A percentile compares a stretch with the other conserved stretches of the same genome.
Conservation (phyloP, 1,284 basidiomycete species). For the Cutaneotrichosporon mucoides region DNA sequence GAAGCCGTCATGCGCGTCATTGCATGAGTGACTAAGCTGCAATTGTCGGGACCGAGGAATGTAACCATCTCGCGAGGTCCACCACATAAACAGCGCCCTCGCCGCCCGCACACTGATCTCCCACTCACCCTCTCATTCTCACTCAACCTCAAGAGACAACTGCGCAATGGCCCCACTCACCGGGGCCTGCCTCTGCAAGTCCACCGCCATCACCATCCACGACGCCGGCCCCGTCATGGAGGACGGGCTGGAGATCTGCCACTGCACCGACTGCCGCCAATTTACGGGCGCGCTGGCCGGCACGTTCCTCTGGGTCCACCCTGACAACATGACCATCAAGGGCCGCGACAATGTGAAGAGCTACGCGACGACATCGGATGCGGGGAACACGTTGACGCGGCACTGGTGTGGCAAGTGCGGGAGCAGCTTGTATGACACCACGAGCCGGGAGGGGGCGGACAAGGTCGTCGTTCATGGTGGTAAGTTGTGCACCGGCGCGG, state of each 20-base stretch:
- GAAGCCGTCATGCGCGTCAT: too few species aligned
- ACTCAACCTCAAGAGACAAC: too few species aligned
- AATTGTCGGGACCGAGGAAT: too few species aligned
- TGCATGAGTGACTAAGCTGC: too few species aligned
- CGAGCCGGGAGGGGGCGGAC: neutral
- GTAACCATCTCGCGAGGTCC: too few species aligned
- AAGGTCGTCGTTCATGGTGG: neutral
- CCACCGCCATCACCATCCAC: neutral
- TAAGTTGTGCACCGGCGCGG: too few species aligned
- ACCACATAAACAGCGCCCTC: too few species aligned
- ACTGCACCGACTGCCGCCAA: slow-evolving; percentile 5
- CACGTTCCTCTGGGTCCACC: neutral
- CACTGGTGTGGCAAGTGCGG: neutral
- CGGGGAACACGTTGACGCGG: neutral
- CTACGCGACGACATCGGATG: neutral
- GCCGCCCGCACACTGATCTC: too few species aligned
- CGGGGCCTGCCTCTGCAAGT: neutral
- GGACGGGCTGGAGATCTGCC: neutral
- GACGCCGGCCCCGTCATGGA: neutral
- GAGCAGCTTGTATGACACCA: neutral
- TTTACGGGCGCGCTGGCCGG: neutral
- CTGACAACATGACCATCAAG: neutral
- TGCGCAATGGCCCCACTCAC: neutral
- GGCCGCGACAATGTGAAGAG: neutral
- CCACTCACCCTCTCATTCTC: too few species aligned